Base-by-base conservation (phyloP, 108 stramenopile species). In the Skeletonema marinoi region DNA sequence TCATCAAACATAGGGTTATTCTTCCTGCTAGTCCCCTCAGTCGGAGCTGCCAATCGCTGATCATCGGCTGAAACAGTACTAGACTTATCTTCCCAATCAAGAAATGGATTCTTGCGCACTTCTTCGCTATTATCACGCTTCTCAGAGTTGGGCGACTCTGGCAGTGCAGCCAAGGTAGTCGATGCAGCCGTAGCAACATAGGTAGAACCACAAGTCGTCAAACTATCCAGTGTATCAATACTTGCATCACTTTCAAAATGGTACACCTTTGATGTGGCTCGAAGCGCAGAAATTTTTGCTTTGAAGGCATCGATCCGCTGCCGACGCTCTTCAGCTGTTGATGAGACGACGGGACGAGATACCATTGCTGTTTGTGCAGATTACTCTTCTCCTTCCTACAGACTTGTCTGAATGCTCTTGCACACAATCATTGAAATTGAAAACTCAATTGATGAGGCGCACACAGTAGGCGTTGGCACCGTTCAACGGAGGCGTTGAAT, bases 231-330 rank as follows among this genome's bases (percentile, higher is more conserved):
- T 10, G 77, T 77, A 32, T 60, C 64, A 25, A 77, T 39, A 60
- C 70, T 68, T n/a, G 31, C 46, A 33, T 73, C 78, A 64, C 56
- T 32, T 2, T 50, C 9, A 19, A 72, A 36, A 14, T 39, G 32
- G 67, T 79, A 79, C 3, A 41, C 60, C 16, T 68, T 79, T 32
- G 78, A 71, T 25, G 78, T 79, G 61, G 72, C 78, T 31, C 67
- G 66, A 3, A 79, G 66, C 21, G 41, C 36, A 19, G 78, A 14
- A 14, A 79, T 36, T 19, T 70, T 65, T 17, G 68, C 41, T 66
- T 73, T 79, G 50, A 79, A 73, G 19, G 64, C 48, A 17, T 58
- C 50, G 39, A 79, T 79, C 29, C 78, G 70, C 1, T 35, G 59
- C 25, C 42, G 71, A 32, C 71, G 78, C 39, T 73, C 71, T 39